Evolutionary conservation across 2,329 filamentous ascomycete genomes (phyloP), one percentile per base, ranked within the genome.

Genomic region (Teratosphaeria viscida): DNA sequence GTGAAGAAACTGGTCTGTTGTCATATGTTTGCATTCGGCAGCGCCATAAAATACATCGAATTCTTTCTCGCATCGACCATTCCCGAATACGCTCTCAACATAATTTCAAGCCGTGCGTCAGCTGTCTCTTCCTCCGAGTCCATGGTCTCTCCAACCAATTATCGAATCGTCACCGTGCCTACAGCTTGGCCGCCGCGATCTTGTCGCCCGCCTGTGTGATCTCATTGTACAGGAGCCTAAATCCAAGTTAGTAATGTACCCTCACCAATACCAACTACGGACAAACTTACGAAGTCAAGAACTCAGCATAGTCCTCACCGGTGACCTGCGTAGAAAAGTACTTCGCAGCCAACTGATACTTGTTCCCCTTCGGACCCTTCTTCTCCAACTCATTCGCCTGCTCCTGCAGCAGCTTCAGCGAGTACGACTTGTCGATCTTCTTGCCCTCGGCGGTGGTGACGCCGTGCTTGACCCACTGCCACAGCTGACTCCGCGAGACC

Each of bases 291-390:
- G 81, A 80, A 64, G 90, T 96, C 79, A 99, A 77, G 79, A 97
- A 97, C 75, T 99, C 94, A 12, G 92, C 91, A 74, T 97, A 97
- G 67, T 96, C 92, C 80, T 97, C 94, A 59, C 94, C 94, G 2
- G 92, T 97, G 60, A 97, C 88, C 81, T 99, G 94, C 54, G 84
- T 80, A 37, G 89, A 85, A 72, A 97, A 96, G 78, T 97, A 97
- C 76, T 95, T 87, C 1, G 90, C 90, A 0, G 94, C 94, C 57
- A 96, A 82, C 61, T 87, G 85, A 78, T 82, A 96, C 81, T 96
- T 96, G 81, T 96, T 94, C 60, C 91, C 91, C 80, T 89, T 88
- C 56, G 86, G 84, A 2, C 85, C 91, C 74, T 89, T 89, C 65
- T 84, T 75, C 32, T 85, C 81, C 34, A 97, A 81, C 72, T 86